Base-by-base conservation (phyloP, 371 early-diverging fungal species). In the Mucor plumbeus region DNA sequence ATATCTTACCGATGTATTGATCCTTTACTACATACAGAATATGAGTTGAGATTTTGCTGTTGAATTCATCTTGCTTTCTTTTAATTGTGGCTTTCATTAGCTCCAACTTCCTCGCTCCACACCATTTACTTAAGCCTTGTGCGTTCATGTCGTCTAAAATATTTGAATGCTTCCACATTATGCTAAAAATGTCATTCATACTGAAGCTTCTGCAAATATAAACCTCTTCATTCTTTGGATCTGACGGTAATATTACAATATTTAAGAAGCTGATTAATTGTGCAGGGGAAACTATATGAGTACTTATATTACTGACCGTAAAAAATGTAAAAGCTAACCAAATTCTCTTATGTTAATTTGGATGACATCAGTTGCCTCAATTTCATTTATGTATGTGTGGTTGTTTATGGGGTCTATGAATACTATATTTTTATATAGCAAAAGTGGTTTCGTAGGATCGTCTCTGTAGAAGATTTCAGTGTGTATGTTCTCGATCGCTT, bases 1-100 rank as follows among this genome's bases (percentile, higher is more conserved):
- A 65, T 60, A 61, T 70, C 62, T 70, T 65, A 70, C 65, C 36
- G 65, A 70, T 57, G 58, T 56, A 65, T 33, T 61, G 34, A 57
- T 61, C 58, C 53, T 70, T 69, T 39, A 64, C 36, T 61, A 69
- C 26, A 26, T 26, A 26, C 26, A 26, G 26, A 26, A 26, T 26
- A 26, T 3, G 26, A 43, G 56, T 61, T 61, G 67, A 61, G 58
- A 67, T 57, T 61, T 67, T 67, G 67, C 62, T 48, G 47, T 61
- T 61, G 61, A 57, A 47, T 56, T 61, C 67, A 47, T 67, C 62
- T 47, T 61, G 54, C 61, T 60, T 66, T 67, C 67, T 55, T 67
- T 61, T 61, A 43, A 56, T 56, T 60, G 5, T 66, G 54, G 67
- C 60, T 65, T 65, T 65, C 59, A 65, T 65, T 53, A 65, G 41